phyloP scores from a whole-genome alignment of 176 grass and related monocot species.

The Chrysopogon serrulatus region DNA sequence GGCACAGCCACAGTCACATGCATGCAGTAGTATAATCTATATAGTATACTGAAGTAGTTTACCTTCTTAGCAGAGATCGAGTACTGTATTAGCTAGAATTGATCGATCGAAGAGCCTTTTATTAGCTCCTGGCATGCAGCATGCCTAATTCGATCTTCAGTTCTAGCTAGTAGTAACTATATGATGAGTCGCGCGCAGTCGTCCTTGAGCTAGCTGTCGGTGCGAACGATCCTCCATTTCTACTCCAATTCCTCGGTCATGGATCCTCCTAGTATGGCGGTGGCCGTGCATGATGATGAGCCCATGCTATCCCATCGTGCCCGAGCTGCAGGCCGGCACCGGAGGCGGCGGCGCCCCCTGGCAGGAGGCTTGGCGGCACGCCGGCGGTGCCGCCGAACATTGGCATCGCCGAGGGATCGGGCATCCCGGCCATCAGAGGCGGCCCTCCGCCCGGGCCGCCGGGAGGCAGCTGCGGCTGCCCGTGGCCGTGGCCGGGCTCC shows the following conservation, averaged over 20 bases:
- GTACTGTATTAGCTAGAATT: background rate
- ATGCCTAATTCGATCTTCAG: background rate
- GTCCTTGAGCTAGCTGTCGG: background rate
- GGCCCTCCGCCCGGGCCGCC: background rate
- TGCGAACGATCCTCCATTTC: background rate
- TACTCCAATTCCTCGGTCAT: background rate
- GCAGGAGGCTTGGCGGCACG: constrained; percentile 34
- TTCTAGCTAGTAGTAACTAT: background rate
- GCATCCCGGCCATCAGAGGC: constrained; percentile 28
- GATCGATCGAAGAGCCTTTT: background rate
- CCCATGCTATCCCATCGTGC: constrained; percentile 53
- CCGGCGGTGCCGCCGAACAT: constrained; percentile 47
- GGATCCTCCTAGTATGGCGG: constrained; percentile 29
- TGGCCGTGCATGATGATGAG: constrained; percentile 62
- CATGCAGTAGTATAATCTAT: background rate
- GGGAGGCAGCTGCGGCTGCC: constrained; percentile 3
- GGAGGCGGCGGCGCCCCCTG: background rate
- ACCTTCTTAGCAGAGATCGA: background rate
- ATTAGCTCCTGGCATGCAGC: background rate
- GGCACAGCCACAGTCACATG: background rate
- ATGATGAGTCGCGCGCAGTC: background rate
- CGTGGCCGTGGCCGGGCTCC: constrained; percentile 13
- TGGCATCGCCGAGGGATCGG: constrained; percentile 52
- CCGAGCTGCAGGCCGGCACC: constrained; percentile 34
- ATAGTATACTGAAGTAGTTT: background rate